These are phyloP conservation scores for Rhododendron molle DNA, from an alignment of 148 eudicot genomes.

Conservation along the genomic window DNA sequence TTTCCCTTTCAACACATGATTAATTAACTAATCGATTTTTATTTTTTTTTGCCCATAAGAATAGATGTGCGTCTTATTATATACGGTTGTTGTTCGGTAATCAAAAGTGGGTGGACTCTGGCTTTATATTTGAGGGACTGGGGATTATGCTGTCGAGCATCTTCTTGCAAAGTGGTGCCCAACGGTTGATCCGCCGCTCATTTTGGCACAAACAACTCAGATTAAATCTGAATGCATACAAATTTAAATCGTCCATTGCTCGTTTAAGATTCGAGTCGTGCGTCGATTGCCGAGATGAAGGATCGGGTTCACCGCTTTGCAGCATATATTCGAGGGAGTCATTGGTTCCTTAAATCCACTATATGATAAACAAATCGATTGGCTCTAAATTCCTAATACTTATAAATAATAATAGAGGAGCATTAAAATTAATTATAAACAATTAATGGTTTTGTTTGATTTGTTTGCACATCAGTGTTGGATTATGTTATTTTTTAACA, in stretches of 20 bases:
- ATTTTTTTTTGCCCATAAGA: background rate
- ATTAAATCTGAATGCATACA: too few relatives aligned
- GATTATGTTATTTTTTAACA: background rate
- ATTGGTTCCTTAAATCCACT: background rate
- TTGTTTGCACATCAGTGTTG: background rate
- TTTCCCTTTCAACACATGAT: background rate
- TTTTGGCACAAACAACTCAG: rapidly evolving
- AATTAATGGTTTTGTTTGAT: background rate
- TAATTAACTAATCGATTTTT: background rate
- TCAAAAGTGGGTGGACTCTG: background rate
- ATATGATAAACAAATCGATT: too few relatives aligned
- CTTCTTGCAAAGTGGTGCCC: too few relatives aligned
- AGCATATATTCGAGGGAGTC: background rate
- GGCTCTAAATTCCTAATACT: background rate
- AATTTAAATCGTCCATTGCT: too few relatives aligned
- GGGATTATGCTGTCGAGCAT: too few relatives aligned
- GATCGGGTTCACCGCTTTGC: too few relatives aligned
- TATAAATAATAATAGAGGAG: too few relatives aligned
- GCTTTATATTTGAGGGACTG: background rate
- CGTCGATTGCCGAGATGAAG: too few relatives aligned
- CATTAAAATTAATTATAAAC: background rate
- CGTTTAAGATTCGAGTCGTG: too few relatives aligned
- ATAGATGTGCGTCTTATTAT: background rate
- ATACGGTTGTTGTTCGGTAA: background rate
- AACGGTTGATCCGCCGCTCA: too few relatives aligned